Percentiles rank a stretch among this genome's conserved stretches.
These are phyloP conservation scores for Aureobasidium sp. DNA, from an alignment of 2,329 filamentous ascomycete species.

Conservation along the genomic window DNA sequence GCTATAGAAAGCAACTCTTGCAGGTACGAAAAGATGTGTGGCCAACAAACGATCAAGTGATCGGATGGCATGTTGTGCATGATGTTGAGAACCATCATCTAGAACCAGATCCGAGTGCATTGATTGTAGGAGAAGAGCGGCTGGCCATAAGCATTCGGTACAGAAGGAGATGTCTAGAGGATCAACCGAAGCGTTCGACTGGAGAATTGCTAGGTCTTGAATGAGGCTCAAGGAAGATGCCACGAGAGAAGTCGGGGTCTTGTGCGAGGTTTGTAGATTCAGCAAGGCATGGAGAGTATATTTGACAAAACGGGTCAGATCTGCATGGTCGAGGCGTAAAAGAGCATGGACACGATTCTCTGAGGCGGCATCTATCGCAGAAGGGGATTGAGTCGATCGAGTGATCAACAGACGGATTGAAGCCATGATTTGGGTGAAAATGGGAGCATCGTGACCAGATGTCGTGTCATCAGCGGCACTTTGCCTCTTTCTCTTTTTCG, in stretches of 20 bases:
- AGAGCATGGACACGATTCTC: slow-evolving; percentile 13
- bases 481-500: slow-evolving; percentile 16
- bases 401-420: neutral
- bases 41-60: slow-evolving; percentile 33
- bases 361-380: neutral
- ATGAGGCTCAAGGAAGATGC: neutral
- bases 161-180: slow-evolving; percentile 20
- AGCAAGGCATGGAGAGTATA: slow-evolving; percentile 5
- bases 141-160: slow-evolving; percentile 22
- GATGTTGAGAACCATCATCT: neutral
- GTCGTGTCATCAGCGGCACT: slow-evolving; percentile 1
- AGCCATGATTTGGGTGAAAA: neutral
- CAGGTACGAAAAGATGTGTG: slow-evolving; percentile 37
- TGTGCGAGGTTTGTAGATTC: neutral
- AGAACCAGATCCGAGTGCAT: neutral
- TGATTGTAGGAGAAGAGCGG: slow-evolving; percentile 19
- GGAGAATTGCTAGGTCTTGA: slow-evolving; percentile 5
- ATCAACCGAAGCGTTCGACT: neutral
- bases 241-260: neutral
- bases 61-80: neutral
- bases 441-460: neutral
- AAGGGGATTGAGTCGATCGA: neutral
- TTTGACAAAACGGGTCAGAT: neutral
- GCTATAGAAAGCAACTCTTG: slow-evolving; percentile 31
- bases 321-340: slow-evolving; percentile 2